Evolutionary conservation across 257 asterid species (phyloP).

Genomic region (Fraxinus anomala): DNA sequence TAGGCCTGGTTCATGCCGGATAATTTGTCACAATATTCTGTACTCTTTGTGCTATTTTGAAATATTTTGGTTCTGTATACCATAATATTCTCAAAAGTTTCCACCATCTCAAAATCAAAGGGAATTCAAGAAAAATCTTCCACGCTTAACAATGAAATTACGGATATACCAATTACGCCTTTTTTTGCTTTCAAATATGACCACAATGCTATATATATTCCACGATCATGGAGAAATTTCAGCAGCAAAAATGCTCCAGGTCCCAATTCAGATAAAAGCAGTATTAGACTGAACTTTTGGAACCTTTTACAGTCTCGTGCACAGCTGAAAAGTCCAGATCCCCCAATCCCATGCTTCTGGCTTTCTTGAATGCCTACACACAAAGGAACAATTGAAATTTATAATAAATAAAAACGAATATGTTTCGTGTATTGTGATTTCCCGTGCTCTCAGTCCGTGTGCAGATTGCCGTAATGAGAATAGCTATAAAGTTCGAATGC

Average conservation of each 20-base stretch:
- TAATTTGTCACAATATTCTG: not conserved
- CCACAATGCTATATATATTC: too few species aligned
- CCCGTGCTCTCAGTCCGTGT: not conserved
- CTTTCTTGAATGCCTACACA: constrained; percentile 83
- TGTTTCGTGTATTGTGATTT: not conserved
- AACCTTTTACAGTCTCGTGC: constrained; percentile 52
- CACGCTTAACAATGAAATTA: not conserved
- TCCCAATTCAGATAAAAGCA: not conserved
- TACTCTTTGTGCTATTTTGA: not conserved
- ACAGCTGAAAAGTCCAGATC: constrained; percentile 95
- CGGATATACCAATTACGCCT: constrained; percentile 1
- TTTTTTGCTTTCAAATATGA: not conserved
- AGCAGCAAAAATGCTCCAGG: not conserved
- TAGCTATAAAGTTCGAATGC: not conserved
- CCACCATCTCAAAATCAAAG: constrained; percentile 10
- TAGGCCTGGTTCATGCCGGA: too few species aligned
- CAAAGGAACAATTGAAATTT: constrained; percentile 7
- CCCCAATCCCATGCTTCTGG: constrained; percentile 82
- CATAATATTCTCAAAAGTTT: constrained; percentile 3
- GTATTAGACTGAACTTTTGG: constrained; percentile 31
- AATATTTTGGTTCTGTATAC: not conserved
- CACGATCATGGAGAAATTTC: not conserved
- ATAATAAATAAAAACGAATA: not conserved
- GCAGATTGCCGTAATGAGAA: not conserved
- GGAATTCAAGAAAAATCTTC: not conserved